A percentile compares a stretch with the other conserved stretches of the same genome.
Evolutionary conservation across 257 asterid genomes (phyloP).

Genomic region (Solanum pinnatisectum): DNA sequence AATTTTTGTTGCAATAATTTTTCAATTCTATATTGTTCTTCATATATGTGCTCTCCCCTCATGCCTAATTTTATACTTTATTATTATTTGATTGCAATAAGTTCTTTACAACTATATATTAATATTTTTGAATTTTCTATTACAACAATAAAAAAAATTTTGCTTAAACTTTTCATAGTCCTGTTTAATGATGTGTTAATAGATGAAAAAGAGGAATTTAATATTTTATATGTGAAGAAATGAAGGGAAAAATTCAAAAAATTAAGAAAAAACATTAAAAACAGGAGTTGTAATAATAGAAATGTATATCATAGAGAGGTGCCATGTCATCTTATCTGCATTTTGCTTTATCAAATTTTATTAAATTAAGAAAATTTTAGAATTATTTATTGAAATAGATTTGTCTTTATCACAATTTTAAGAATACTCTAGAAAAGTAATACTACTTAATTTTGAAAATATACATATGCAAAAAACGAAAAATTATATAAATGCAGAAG

Average conservation of each 20-base stretch:
- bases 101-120: background rate
- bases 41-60: background rate
- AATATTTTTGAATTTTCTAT: no score
- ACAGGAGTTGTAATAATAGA: no score
- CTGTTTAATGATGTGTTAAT: background rate
- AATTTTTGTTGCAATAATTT: background rate
- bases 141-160: background rate
- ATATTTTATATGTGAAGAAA: no score
- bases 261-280: background rate
- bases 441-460: no score
- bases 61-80: background rate
- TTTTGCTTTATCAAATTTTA: background rate
- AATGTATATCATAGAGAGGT: no score
- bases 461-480: no score
- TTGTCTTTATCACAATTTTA: no score
- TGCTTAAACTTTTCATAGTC: background rate
- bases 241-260: no score
- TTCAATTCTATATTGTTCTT: background rate
- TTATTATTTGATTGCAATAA: background rate
- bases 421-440: background rate
- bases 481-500: no score
- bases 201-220: background rate
- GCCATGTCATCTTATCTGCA: background rate
- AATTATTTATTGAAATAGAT: no score
- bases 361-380: no score